Base-by-base conservation (phyloP, 1,284 basidiomycete genomes). In the Cryptococcus depauperatus region DNA sequence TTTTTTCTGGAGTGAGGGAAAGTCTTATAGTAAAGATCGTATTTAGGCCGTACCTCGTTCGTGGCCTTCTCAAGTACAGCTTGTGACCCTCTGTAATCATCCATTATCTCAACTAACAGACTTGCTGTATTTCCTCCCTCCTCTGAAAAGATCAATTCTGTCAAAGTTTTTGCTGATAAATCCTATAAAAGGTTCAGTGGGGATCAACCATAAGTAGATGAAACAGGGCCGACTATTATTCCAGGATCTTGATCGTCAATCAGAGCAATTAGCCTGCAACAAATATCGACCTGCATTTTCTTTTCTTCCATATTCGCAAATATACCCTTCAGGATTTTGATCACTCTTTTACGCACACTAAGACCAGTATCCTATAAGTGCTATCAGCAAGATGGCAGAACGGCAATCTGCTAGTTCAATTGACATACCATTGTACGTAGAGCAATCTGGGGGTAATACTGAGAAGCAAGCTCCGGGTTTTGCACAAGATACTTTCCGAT, bases 401-500 rank as follows among this genome's bases (percentile, higher is more conserved):
- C n/a, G n/a, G n/a, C n/a, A n/a, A n/a, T n/a, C 35, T 21, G 6
- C 14, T 6, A 27, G 11, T 6, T 19, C 9, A 3, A 22, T 23
- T 3, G 5, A 74, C 79, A 62, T 67, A 90, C 88, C 34, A 85
- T 84, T 56, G 95, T 86, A 8, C 92, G 83, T 46, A 85, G 83
- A 3, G 84, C 80, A 30, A 99, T 84, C 66, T 82, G 81, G 32
- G 78, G 76, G 61, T 91, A 91, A 70, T 96, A 95, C 52, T 86
- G 79, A 3, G 79, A 77, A 0, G 87, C 86, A 22, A 95, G 80
- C 47, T 83, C 80, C 0, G 88, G 85, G 3, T 84, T 82, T 47
- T 88, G 83, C 22, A 92, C 79, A 70, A 97, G 82, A 62, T 96
- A 95, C 70, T 89, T 93, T 23, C 93, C 91, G 48, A 98, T 85